phyloP scores from a whole-genome alignment of 2,329 filamentous ascomycete genomes.

The Leptodontidium sp. region DNA sequence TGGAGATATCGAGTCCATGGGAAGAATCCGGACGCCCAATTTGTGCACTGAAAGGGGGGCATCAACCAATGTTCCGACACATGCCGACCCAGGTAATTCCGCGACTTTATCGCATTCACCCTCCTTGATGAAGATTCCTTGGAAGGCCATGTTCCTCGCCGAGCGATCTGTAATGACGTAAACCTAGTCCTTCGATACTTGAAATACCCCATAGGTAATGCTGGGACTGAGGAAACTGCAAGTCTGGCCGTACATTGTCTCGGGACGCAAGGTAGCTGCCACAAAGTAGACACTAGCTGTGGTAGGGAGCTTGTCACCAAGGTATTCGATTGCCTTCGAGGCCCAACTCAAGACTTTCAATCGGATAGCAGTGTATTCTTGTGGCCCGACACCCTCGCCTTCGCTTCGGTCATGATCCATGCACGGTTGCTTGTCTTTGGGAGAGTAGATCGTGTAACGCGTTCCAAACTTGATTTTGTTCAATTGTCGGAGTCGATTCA shows the following conservation, averaged over 20 bases:
- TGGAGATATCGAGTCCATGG: slow-evolving; percentile 92
- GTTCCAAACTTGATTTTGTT: too few species aligned
- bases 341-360: slow-evolving; percentile 91
- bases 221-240: slow-evolving; percentile 95
- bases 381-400: slow-evolving; percentile 82
- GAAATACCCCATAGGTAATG: slow-evolving; percentile 88
- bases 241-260: slow-evolving; percentile 99
- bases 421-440: too few species aligned
- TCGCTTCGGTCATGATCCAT: slow-evolving; percentile 84
- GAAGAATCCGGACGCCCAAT: slow-evolving; percentile 80
- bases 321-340: slow-evolving; percentile 71
- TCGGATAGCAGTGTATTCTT: slow-evolving; percentile 96
- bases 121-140: slow-evolving; percentile 82
- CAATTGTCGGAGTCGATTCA: too few species aligned
- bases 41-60: slow-evolving; percentile 85
- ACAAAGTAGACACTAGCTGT: slow-evolving; percentile 85
- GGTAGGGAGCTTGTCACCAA: slow-evolving; percentile 81
- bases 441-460: too few species aligned
- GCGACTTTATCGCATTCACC: slow-evolving; percentile 78
- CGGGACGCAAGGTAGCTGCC: slow-evolving; percentile 88
- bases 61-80: slow-evolving; percentile 87
- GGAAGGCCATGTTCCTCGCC: slow-evolving; percentile 96
- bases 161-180: slow-evolving; percentile 83
- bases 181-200: slow-evolving; percentile 79
- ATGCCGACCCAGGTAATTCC: slow-evolving; percentile 78